These are phyloP conservation scores for Trichoderma afroharzianum DNA, from an alignment of 2,329 filamentous ascomycete genomes.

Conservation along the genomic window DNA sequence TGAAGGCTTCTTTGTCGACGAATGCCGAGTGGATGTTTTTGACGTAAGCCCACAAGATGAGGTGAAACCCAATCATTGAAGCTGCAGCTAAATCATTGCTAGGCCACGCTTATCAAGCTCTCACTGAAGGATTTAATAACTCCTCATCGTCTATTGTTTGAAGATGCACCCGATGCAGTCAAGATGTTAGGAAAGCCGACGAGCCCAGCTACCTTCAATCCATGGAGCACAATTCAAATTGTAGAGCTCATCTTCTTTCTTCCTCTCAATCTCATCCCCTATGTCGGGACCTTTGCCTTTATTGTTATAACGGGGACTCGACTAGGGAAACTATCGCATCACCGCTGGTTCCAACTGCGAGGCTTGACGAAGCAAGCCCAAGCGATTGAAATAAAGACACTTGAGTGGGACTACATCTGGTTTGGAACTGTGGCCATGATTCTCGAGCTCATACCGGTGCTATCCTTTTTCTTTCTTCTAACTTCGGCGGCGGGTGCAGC, in stretches of 20 bases:
- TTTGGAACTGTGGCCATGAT: conserved; percentile 84
- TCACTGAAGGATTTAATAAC: conserved; percentile 66
- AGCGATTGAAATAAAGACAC: conserved; percentile 63
- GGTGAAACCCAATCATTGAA: not conserved
- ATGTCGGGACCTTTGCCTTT: conserved; percentile 79
- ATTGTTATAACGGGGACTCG: conserved; percentile 83
- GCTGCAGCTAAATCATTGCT: not conserved
- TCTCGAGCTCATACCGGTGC: conserved; percentile 79
- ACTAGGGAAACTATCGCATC: conserved; percentile 84
- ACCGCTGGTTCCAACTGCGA: conserved; percentile 81
- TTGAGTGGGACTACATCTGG: conserved; percentile 84
- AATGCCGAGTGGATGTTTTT: conserved; percentile 76
- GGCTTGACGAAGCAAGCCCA: conserved; percentile 71
- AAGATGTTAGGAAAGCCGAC: conserved; percentile 81
- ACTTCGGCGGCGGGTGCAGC: conserved; percentile 83
- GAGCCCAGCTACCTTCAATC: conserved; percentile 71
- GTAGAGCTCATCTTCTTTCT: conserved; percentile 75
- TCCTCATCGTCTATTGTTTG: conserved; percentile 61
- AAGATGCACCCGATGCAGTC: conserved; percentile 67
- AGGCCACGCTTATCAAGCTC: conserved; percentile 71
- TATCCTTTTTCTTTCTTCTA: conserved; percentile 92
- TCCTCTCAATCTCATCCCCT: conserved; percentile 83
- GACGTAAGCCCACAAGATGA: conserved; percentile 54
- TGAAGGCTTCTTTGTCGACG: conserved; percentile 78
- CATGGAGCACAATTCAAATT: conserved; percentile 89